Evolutionary conservation across 179 eudicot species (phyloP).

Genomic region (Pouteria campechiana): DNA sequence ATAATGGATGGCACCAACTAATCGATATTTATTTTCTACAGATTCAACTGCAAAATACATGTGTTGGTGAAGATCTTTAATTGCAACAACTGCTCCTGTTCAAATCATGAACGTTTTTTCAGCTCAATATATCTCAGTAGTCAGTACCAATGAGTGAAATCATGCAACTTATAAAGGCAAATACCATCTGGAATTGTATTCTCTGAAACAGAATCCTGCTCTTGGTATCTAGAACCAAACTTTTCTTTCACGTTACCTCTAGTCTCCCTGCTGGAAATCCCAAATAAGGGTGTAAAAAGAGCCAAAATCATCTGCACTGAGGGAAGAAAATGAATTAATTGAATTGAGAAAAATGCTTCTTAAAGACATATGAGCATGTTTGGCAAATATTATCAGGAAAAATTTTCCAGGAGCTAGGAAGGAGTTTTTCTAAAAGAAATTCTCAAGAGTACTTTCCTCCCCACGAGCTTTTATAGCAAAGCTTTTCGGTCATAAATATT

Average conservation of each 20-base stretch:
- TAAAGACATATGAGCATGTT: too few relatives aligned
- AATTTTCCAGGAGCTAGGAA: too few relatives aligned
- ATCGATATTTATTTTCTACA: constrained; percentile 42
- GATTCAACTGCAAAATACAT: constrained; percentile 68
- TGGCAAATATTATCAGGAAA: too few relatives aligned
- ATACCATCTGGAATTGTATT: constrained; percentile 73
- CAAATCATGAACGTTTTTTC: constrained; percentile 12
- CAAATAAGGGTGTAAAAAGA: constrained; percentile 45
- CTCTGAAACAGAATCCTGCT: constrained; percentile 31
- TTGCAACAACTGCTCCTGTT: constrained; percentile 81
- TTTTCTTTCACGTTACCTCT: constrained; percentile 20
- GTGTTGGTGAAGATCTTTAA: constrained; percentile 86
- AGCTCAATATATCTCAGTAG: constrained; percentile 2
- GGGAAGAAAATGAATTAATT: too few relatives aligned
- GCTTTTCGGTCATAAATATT: too few relatives aligned
- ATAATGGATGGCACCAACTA: constrained; percentile 75
- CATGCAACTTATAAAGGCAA: constrained; percentile 8
- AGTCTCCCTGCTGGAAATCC: constrained; percentile 24
- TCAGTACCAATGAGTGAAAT: too few relatives aligned
- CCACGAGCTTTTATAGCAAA: too few relatives aligned
- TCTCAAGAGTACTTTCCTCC: too few relatives aligned
- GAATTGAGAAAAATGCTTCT: too few relatives aligned
- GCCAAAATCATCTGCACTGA: constrained; percentile 68
- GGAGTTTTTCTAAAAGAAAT: too few relatives aligned
- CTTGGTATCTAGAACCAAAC: constrained; percentile 26